Percentiles rank a stretch among this genome's conserved stretches.
phyloP scores from a whole-genome alignment of 2,329 filamentous ascomycete species.

The Fusarium tanahbumbuense region DNA sequence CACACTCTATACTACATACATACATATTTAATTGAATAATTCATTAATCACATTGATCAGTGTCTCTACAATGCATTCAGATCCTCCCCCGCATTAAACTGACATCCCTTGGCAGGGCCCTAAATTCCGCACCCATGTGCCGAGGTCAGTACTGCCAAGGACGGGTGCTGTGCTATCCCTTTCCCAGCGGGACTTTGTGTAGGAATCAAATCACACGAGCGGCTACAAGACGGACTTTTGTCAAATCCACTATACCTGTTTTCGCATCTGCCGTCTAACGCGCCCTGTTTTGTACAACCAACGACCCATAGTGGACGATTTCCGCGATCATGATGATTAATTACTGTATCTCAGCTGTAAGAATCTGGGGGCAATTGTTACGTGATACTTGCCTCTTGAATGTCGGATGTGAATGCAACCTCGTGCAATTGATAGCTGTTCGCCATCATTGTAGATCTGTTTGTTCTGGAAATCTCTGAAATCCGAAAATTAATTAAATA shows the following conservation, averaged over 20 bases:
- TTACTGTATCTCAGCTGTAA: background rate
- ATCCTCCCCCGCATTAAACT: slow-evolving; percentile 20
- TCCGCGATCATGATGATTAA: slow-evolving; percentile 4
- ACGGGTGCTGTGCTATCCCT: background rate
- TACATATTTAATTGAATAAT: no score
- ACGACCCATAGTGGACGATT: background rate
- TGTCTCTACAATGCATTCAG: background rate
- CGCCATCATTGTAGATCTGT: background rate
- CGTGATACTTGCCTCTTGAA: no score
- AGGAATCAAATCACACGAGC: slow-evolving; percentile 19
- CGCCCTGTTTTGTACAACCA: background rate
- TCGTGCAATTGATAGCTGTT: background rate
- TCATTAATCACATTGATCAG: background rate
- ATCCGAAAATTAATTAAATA: background rate
- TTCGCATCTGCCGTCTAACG: background rate
- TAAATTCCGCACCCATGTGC: slow-evolving; percentile 13
- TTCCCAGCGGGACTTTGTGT: slow-evolving; percentile 1
- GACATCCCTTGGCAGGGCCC: background rate
- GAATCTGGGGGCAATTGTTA: background rate
- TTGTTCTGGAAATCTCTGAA: background rate
- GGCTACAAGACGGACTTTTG: slow-evolving; percentile 28
- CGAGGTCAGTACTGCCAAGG: slow-evolving; percentile 3
- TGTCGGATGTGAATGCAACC: no score
- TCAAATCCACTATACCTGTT: slow-evolving; percentile 20
- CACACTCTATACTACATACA: no score